Evolutionary conservation across 257 asterid species (phyloP).

Genomic region (Przewalskia tangutica): DNA sequence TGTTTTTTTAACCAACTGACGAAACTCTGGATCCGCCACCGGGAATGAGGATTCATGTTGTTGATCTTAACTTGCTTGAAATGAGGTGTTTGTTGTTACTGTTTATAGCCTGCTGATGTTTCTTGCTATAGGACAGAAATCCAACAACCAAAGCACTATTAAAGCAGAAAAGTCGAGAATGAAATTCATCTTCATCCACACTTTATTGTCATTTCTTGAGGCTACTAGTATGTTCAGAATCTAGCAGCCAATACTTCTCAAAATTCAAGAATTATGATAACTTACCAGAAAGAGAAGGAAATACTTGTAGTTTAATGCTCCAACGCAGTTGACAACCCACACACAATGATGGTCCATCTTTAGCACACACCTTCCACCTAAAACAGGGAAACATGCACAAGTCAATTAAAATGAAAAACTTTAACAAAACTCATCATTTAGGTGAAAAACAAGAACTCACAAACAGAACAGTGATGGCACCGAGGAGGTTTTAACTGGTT

Average conservation of each 20-base stretch:
- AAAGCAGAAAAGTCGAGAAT: neutral
- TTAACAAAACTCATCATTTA: neutral
- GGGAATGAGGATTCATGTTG: no score
- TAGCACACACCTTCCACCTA: slow-evolving; percentile 97
- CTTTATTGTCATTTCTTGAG: neutral
- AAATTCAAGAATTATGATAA: neutral
- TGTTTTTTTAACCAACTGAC: no score
- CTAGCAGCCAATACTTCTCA: neutral
- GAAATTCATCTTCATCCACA: neutral
- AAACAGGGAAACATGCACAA: slow-evolving; percentile 6
- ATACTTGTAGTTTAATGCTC: slow-evolving; percentile 94
- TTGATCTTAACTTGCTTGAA: neutral
- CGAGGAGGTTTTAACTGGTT: slow-evolving; percentile 97
- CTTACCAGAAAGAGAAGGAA: slow-evolving; percentile 96
- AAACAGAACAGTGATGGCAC: slow-evolving; percentile 99
- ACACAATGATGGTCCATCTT: slow-evolving; percentile 99
- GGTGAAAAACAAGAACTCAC: slow-evolving; percentile 48
- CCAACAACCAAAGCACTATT: neutral
- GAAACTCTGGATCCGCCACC: no score
- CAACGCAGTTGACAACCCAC: slow-evolving; percentile 98
- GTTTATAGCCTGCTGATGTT: neutral
- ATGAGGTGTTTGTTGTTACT: neutral
- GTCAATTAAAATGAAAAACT: slow-evolving; percentile 2
- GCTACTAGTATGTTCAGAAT: neutral
- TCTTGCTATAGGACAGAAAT: neutral